Percentiles rank a stretch among this genome's conserved stretches.
These are phyloP conservation scores for Calocybe gambosa DNA, from an alignment of 1,284 basidiomycete genomes.

Conservation along the genomic window DNA sequence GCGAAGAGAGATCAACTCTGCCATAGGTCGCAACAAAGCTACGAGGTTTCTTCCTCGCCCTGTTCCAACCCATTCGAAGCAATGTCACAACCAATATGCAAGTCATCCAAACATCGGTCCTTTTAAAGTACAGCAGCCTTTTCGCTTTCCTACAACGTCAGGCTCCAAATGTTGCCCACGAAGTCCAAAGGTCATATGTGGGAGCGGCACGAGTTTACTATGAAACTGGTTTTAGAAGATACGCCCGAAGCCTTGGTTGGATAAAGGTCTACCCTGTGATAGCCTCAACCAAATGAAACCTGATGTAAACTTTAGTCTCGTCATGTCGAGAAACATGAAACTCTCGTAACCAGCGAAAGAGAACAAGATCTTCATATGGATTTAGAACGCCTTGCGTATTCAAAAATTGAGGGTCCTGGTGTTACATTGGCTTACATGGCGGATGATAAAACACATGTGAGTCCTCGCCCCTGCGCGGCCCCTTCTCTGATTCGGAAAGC, in stretches of 20 bases:
- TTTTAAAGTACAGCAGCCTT: slow-evolving; percentile 81
- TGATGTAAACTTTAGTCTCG: slow-evolving; percentile 39
- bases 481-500: slow-evolving; percentile 8
- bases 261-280: slow-evolving; percentile 52
- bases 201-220: slow-evolving; percentile 86
- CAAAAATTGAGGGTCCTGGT: slow-evolving; percentile 71
- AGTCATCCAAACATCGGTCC: slow-evolving; percentile 83
- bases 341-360: slow-evolving; percentile 42
- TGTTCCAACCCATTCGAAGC: slow-evolving; percentile 77
- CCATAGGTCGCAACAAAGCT: slow-evolving; percentile 81
- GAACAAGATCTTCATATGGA: slow-evolving; percentile 36
- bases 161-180: slow-evolving; percentile 76
- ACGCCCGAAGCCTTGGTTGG: slow-evolving; percentile 74
- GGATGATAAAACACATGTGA: slow-evolving; percentile 78
- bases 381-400: slow-evolving; percentile 55
- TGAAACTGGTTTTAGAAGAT: slow-evolving; percentile 92
- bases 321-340: slow-evolving; percentile 57
- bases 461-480: slow-evolving; percentile 22
- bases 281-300: neutral
- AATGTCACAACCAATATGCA: slow-evolving; percentile 92
- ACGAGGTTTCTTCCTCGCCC: slow-evolving; percentile 77
- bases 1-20: neutral
- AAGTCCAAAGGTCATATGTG: slow-evolving; percentile 87
- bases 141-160: slow-evolving; percentile 86
- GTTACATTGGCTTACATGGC: slow-evolving; percentile 82